phyloP scores from a whole-genome alignment of 306 rosid genomes.

The Fragaria vesca region DNA sequence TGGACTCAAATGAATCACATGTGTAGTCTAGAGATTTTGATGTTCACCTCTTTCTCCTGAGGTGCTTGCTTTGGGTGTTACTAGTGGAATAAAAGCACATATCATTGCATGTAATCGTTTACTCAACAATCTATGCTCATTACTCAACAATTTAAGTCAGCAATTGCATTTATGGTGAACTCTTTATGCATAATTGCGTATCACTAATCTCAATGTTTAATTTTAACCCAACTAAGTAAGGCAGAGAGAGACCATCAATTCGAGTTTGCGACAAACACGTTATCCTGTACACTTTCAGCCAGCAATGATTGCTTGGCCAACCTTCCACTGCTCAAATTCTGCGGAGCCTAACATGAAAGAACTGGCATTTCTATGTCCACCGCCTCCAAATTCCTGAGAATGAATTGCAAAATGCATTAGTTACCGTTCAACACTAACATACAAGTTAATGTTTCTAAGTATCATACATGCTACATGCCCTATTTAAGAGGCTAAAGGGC shows the following conservation, averaged over 20 bases:
- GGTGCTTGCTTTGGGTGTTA: constrained; percentile 44
- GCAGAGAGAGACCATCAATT: neutral
- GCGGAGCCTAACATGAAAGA: constrained; percentile 62
- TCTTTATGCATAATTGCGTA: neutral
- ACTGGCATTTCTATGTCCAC: constrained; percentile 81
- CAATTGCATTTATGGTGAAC: neutral
- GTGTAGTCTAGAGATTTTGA: constrained; percentile 33
- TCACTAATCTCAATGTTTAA: neutral
- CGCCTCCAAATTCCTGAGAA: constrained; percentile 76
- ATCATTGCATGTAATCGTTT: neutral
- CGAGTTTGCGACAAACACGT: neutral
- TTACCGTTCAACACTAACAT: constrained; percentile 8
- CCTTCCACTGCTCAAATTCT: constrained; percentile 71
- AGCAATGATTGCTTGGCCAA: constrained; percentile 12
- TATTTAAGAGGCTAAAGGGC: neutral
- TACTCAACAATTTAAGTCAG: neutral
- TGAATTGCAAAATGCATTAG: neutral
- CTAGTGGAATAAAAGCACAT: constrained; percentile 14
- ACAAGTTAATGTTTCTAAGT: neutral
- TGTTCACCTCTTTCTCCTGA: constrained; percentile 35
- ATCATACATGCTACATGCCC: neutral
- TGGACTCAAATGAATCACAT: constrained; percentile 33
- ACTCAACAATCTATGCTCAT: neutral
- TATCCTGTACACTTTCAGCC: neutral
- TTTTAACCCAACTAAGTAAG: neutral